phyloP scores from a whole-genome alignment of 139 green algal species.

The Chlorella vulgaris region DNA sequence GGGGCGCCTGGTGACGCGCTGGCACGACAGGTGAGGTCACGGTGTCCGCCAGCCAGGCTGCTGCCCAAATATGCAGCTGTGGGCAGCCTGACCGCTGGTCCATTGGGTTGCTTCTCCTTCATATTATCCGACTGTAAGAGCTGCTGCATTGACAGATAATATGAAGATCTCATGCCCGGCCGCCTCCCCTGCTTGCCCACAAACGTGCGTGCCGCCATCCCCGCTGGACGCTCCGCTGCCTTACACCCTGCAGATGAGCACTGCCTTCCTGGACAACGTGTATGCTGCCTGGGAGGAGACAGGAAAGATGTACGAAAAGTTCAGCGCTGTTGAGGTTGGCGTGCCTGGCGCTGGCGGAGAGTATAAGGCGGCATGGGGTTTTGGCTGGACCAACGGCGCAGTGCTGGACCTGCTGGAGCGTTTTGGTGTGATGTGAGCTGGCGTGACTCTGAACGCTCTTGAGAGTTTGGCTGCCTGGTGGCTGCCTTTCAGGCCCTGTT shows the following conservation, averaged over 20 bases:
- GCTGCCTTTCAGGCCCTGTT: no score
- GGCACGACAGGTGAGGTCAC: background rate
- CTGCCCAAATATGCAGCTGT: no score
- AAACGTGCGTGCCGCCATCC: no score
- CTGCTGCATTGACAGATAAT: no score
- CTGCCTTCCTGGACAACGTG: constrained; percentile 54
- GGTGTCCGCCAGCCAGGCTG: no score
- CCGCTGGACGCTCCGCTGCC: no score
- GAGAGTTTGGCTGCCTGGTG: no score
- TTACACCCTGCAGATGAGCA: constrained; percentile 33
- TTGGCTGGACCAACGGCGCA: constrained; percentile 90
- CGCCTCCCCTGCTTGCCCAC: no score
- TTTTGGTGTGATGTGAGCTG: background rate
- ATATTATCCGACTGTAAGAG: no score
- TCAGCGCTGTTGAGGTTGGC: constrained; percentile 51
- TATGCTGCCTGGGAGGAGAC: constrained; percentile 22
- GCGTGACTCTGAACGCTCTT: no score
- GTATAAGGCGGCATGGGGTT: constrained; percentile 65
- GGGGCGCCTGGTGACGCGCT: background rate
- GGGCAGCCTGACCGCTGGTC: no score
- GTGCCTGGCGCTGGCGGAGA: constrained; percentile 48
- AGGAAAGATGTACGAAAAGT: constrained; percentile 79
- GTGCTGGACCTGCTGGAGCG: constrained; percentile 13
- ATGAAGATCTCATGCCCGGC: background rate
- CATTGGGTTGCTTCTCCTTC: no score